Conservation (phyloP, 2,329 filamentous ascomycete species). For the Myriangium duriaei region DNA sequence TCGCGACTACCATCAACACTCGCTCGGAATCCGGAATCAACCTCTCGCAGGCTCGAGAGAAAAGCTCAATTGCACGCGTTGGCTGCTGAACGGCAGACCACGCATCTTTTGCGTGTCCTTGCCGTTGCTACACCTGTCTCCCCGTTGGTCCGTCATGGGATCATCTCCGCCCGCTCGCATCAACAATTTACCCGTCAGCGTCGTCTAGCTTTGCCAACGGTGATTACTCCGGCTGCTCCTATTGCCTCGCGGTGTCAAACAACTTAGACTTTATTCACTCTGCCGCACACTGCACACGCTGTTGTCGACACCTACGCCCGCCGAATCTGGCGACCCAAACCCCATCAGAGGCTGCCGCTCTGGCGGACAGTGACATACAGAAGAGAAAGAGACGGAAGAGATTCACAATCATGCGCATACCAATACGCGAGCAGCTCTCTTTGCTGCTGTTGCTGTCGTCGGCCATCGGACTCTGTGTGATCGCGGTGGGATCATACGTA, state of each 20-base stretch:
- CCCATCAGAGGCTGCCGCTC: neutral
- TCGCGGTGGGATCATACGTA: conserved; percentile 61
- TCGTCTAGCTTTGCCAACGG: neutral
- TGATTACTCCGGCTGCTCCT: neutral
- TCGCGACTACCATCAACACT: too few relatives aligned
- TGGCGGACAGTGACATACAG: neutral
- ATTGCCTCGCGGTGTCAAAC: neutral
- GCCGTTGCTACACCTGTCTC: neutral
- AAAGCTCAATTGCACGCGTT: too few relatives aligned
- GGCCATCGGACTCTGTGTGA: conserved; percentile 60
- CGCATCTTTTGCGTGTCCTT: too few relatives aligned
- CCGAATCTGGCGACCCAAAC: neutral
- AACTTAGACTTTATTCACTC: too few relatives aligned
- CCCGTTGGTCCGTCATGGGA: neutral
- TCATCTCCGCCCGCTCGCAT: neutral
- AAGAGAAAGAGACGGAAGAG: neutral
- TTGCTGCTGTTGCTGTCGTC: conserved; percentile 65
- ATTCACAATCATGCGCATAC: conserved; percentile 71
- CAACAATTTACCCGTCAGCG: neutral
- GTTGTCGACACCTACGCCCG: too few relatives aligned
- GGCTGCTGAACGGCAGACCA: too few relatives aligned
- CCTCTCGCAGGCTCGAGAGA: too few relatives aligned
- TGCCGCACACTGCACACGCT: too few relatives aligned
- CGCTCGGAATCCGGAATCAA: too few relatives aligned
- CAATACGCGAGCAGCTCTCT: conserved; percentile 77